A percentile compares a stretch with the other conserved stretches of the same genome.
phyloP scores from a whole-genome alignment of 2,329 filamentous ascomycete genomes.

The Neocucurbitaria cava region DNA sequence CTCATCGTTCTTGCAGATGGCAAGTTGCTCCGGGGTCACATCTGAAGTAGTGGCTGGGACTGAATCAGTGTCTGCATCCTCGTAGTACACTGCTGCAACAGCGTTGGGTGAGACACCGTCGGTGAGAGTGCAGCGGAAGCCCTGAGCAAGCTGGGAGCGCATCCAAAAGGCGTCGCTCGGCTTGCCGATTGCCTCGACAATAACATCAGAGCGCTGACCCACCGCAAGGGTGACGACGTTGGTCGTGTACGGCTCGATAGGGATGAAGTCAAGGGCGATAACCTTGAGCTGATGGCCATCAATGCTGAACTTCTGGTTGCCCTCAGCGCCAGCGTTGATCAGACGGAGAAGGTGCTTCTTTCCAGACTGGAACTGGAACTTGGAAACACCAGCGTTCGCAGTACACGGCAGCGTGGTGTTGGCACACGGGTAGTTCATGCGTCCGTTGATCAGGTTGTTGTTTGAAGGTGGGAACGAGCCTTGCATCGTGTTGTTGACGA shows the following conservation, averaged over 20 bases:
- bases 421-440: slow-evolving; percentile 35
- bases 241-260: slow-evolving; percentile 49
- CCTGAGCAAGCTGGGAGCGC: slow-evolving; percentile 37
- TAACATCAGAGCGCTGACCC: slow-evolving; percentile 48
- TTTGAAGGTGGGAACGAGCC: slow-evolving; percentile 27
- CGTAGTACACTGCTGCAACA: slow-evolving; percentile 69
- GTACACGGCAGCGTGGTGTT: slow-evolving; percentile 34
- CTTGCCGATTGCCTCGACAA: slow-evolving; percentile 41
- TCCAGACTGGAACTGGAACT: slow-evolving; percentile 50
- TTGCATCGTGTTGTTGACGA: slow-evolving; percentile 38
- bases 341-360: slow-evolving; percentile 52
- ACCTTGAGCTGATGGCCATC: slow-evolving; percentile 52
- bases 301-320: slow-evolving; percentile 50
- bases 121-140: slow-evolving; percentile 21
- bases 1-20: slow-evolving; percentile 25
- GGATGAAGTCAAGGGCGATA: slow-evolving; percentile 52
- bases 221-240: slow-evolving; percentile 49
- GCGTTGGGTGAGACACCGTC: slow-evolving; percentile 27
- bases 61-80: slow-evolving; percentile 59
- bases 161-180: slow-evolving; percentile 46
- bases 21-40: slow-evolving; percentile 25
- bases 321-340: slow-evolving; percentile 50
- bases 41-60: slow-evolving; percentile 55
- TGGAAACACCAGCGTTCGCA: slow-evolving; percentile 32
- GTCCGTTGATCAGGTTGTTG: slow-evolving; percentile 30